Base-by-base conservation (phyloP, 352 stramenopile genomes). In the Phytophthora quininea region DNA sequence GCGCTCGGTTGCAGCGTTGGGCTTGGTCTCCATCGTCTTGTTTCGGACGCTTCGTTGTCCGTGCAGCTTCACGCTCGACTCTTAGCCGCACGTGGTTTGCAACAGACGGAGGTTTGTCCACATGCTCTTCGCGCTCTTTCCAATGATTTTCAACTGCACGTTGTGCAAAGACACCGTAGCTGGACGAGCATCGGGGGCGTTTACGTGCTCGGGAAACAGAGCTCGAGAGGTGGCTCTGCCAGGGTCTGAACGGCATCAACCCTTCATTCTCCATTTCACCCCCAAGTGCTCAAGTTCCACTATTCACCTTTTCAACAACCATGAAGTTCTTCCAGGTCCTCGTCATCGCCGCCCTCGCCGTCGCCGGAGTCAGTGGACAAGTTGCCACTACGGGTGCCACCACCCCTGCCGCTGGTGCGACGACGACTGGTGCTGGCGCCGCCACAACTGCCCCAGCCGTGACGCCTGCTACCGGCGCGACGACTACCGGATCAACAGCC, bases 321-420 rank as follows among this genome's bases (percentile, higher is more conserved):
- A 79, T 79, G 68, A 69, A 79, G 68, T 60, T 77, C 57, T 58
- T 74, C 50, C 64, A 76, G 43, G 33, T 75, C 46, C 48, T 80
- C 60, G 56, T 65, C 14, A 54, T 80, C 24, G 68, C 64, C 29
- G 64, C 67, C 3, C 57, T 80, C 11, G 68, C 68, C 35, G 48
- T 74, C n/a, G 64, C 50, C 15, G 60, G 60, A 30, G 56, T 65
- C 7, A 77, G 68, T 43, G 72, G 58, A 10, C 72, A 80, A 12
- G 57, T 57, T 12, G 57, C 64, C 32, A 64, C 58, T 37, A 71
- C 67, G 8, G 43, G 43, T 29, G 43, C 43, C 14, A 49, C 43
- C 29, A 1, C 43, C 29, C 24, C 11, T 11, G 29, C 11, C 0
- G 43, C 43, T 4, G 19, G 11, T 12, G 3, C 38, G 3, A 46